Base-by-base conservation (phyloP, 2,329 filamentous ascomycete genomes). In the Aureobasidium pullulans region DNA sequence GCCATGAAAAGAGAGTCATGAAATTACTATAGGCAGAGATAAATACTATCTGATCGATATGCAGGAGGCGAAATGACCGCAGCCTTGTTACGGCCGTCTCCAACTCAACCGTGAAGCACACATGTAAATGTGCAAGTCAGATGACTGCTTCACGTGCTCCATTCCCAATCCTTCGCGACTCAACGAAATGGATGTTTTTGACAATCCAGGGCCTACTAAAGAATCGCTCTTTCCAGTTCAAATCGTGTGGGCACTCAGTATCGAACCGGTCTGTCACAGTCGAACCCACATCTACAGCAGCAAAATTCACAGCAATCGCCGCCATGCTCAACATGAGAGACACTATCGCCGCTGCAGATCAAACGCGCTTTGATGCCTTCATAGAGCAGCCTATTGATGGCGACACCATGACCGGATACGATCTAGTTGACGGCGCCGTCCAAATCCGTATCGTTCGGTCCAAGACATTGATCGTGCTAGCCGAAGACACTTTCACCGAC, bases 341-440 rank as follows among this genome's bases (percentile, higher is more conserved):
- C 15, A 52, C 48, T 19, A 52, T 52, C 6, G 36, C 36, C 16
- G 7, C 36, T 6, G 11, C 19, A 31, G 36, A 52, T 11, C 48
- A 52, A 31, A 19, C 34, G 4, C 36, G 34, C 2, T 52, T 15
- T 23, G 48, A 52, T n/a, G 29, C 6, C 37, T 52, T 52, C 36
- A 52, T 40, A 23, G 7, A 40, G 8, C 34, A 52, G 34, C 19
- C n/a, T 3, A 7, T 13, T 8, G 9, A 40, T 40, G 48, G 36
- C 48, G 40, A 52, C 13, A 52, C 48, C 48, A 52, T 52, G 48
- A 40, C 48, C 16, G 36, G 32, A n/a, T 52, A 31, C 48, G 19
- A 52, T 8, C 16, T 52, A 19, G n/a, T 40, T 23, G n/a, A 40
- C n/a, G 48, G 36, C 6, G 16, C 13, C 9, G 11, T 52, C 19